Evolutionary conservation across 176 grass and related monocot genomes (phyloP), one percentile per base, ranked within the genome.

Genomic region (Cocos nucifera): DNA sequence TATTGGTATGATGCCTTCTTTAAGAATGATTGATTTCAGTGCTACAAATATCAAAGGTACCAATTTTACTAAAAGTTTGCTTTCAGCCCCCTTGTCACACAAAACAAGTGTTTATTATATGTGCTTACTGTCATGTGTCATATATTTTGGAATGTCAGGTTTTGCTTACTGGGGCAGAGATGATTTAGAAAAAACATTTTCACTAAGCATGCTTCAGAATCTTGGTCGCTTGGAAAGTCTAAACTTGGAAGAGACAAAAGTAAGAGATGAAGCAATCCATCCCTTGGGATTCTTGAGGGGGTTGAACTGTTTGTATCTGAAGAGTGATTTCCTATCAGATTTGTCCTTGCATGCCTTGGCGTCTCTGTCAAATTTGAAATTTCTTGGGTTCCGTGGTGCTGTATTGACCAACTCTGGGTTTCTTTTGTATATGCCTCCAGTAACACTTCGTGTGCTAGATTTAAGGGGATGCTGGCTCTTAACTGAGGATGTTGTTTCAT

Each of bases 391-490:
- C 70, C 62, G 80, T 55, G 81, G 79, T 74, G 81, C 83, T 83
- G 75, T 91, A 78, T 62, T 97, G 61, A 80, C 87, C 17, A 79
- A 62, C 66, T 80, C 73, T 54, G 93, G 81, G 24, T 79, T 97
- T 73, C 57, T 83, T n/a, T 49, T 76, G 57, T 91, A 71, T 76
- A 62, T 72, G 19, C 87, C 83, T 65, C 83, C 79, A 50, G 10
- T 60, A 17, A 72, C 53, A 22, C 81, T 97, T 25, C 17, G 58
- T 58, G 52, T 82, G 18, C 63, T 97, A 64, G 84, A 91, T 88
- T 75, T 97, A 69, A 80, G 78, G 4, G 81, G 77, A 59, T 97
- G 81, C 50, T 97, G 93, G 93, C 78, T 91, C 63, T 80, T 88
- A 79, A 78, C 78, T 20, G 54, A 60, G 55, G 71, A 83, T 62